phyloP scores from a whole-genome alignment of 2,329 filamentous ascomycete species.

The Penicillium sp. region DNA sequence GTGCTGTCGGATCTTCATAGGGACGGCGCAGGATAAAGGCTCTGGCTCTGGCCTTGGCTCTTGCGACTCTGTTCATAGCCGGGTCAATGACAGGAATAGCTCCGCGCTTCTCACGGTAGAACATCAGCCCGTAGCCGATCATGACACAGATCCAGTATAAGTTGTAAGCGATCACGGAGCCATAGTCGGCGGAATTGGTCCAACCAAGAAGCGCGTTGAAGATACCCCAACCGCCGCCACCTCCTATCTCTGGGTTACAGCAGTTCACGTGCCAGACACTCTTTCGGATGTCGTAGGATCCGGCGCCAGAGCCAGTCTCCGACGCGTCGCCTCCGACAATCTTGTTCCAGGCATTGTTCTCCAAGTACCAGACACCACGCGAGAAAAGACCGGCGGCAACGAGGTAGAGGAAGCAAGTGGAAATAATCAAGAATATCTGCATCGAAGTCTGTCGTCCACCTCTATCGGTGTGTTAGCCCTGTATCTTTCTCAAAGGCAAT shows the following conservation, averaged over 20 bases:
- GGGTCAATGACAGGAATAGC: constrained; percentile 21
- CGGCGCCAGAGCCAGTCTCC: constrained; percentile 65
- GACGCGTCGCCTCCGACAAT: constrained; percentile 50
- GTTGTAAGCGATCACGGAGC: constrained; percentile 83
- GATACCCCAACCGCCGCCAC: constrained; percentile 78
- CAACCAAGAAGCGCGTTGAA: constrained; percentile 84
- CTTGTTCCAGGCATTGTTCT: constrained; percentile 58
- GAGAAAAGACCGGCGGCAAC: constrained; percentile 82
- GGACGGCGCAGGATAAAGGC: constrained; percentile 20
- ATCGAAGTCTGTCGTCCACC: constrained; percentile 65
- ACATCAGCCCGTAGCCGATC: constrained; percentile 21
- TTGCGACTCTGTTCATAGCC: constrained; percentile 7
- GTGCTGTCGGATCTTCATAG: constrained; percentile 5
- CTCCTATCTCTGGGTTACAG: constrained; percentile 70
- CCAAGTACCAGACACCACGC: constrained; percentile 71
- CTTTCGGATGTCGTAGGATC: constrained; percentile 74
- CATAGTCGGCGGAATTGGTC: constrained; percentile 84
- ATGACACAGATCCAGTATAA: constrained; percentile 65
- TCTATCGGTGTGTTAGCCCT: constrained; percentile 30
- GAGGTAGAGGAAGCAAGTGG: constrained; percentile 80
- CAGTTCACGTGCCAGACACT: constrained; percentile 86
- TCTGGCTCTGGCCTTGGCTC: constrained; percentile 15
- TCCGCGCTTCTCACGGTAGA: constrained; percentile 21
- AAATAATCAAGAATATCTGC: constrained; percentile 77
- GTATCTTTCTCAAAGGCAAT: background rate